Conservation (phyloP, 2,329 filamentous ascomycete species). For the Trichoderma harzianum region DNA sequence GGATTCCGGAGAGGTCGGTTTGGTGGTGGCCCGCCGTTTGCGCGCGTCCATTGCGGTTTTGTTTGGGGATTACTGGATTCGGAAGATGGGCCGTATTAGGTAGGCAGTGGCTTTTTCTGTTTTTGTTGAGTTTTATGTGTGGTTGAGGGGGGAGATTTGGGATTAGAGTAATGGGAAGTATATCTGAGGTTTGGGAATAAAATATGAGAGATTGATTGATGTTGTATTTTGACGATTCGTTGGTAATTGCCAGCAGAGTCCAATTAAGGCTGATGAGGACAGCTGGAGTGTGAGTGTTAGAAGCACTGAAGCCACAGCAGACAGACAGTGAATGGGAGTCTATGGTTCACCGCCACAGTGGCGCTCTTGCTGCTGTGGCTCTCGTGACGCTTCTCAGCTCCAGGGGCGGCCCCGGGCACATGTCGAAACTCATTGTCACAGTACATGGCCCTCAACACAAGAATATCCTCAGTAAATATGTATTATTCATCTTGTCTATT, state of each 20-base stretch:
- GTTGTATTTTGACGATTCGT: background rate
- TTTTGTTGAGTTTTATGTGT: background rate
- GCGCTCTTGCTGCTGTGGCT: background rate
- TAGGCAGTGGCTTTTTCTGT: background rate
- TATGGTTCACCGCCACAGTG: conserved; percentile 10
- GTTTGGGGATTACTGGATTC: background rate
- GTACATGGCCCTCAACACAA: background rate
- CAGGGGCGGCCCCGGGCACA: background rate
- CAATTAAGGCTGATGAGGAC: background rate
- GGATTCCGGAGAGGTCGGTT: conserved; percentile 12
- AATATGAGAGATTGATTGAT: background rate
- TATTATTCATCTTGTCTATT: background rate
- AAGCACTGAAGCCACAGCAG: background rate
- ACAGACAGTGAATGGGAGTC: background rate
- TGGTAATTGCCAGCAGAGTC: background rate
- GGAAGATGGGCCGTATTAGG: background rate
- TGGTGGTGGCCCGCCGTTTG: conserved; percentile 8
- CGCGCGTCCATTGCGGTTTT: conserved; percentile 4
- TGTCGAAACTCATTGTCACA: background rate
- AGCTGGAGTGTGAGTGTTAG: background rate
- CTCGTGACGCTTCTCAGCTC: background rate
- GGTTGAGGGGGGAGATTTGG: background rate
- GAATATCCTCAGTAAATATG: background rate
- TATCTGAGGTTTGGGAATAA: background rate
- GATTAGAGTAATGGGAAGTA: background rate